phyloP scores from a whole-genome alignment of 345 rosid genomes.

The Cardamine resedifolia region DNA sequence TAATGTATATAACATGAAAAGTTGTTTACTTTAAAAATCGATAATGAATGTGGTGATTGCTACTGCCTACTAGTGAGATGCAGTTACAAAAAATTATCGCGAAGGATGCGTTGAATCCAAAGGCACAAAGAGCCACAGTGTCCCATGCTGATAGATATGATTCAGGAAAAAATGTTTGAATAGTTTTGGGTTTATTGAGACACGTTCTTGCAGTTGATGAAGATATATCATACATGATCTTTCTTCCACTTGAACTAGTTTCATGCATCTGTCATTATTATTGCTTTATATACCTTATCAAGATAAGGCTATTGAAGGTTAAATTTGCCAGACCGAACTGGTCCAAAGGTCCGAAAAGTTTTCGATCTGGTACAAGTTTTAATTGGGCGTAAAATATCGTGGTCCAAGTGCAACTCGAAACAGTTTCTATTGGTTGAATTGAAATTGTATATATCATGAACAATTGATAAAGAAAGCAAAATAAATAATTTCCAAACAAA shows the following conservation, averaged over 20 bases:
- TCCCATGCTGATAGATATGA: constrained; percentile 42
- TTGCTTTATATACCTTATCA: constrained; percentile 27
- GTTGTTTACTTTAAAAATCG: not conserved
- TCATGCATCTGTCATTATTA: constrained; percentile 40
- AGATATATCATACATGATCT: constrained; percentile 30
- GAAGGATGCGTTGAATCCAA: constrained; percentile 32
- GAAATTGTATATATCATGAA: constrained; percentile 3
- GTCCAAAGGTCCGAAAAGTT: constrained; percentile 11
- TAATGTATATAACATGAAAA: not conserved
- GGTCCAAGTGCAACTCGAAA: constrained; percentile 20
- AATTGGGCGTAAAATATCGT: not conserved
- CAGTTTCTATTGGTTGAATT: not conserved
- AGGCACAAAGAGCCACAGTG: constrained; percentile 33
- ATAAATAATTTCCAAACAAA: not conserved
- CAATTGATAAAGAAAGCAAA: not conserved
- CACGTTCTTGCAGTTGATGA: constrained; percentile 33
- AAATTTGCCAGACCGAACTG: constrained; percentile 23
- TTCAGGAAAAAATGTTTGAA: constrained; percentile 29
- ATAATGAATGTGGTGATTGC: not conserved
- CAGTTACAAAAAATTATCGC: not conserved
- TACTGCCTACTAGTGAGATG: constrained; percentile 25
- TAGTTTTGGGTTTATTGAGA: constrained; percentile 34
- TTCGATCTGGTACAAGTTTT: not conserved
- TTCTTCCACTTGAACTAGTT: constrained; percentile 37
- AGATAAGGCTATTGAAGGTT: constrained; percentile 25